Base-by-base conservation (phyloP, 768 basidiomycete species). In the Mycena metata region DNA sequence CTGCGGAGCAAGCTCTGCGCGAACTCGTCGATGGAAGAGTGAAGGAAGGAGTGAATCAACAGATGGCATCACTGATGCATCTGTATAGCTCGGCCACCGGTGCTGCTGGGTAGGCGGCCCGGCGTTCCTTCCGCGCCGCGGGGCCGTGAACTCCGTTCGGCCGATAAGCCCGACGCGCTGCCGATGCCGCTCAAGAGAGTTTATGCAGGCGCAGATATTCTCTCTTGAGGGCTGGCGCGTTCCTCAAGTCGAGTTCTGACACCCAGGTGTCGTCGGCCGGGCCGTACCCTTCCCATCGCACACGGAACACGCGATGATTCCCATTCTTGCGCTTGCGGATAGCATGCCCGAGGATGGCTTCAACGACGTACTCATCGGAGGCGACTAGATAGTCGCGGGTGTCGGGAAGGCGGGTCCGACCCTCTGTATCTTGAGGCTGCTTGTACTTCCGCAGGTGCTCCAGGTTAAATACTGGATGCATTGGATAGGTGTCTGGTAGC, bases 371-470 rank as follows among this genome's bases (percentile, higher is more conserved):
- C n/a, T n/a, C n/a, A 12, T 17, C n/a, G n/a, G n/a, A n/a, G n/a
- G n/a, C n/a, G n/a, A n/a, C n/a, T n/a, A 59, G 43, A 19, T 59
- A 59, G 30, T 59, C 57, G 6, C 47, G 59, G 0, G 59, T 60
- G 3, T 46, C 26, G n/a, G 64, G 56, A 1, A 56, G 26, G 11
- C n/a, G 56, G 49, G 8, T 47, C 33, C 7, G 63, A 70, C 1
- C 2, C 5, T n/a, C n/a, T n/a, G n/a, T n/a, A n/a, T n/a, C n/a
- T n/a, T n/a, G n/a, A n/a, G n/a, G n/a, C n/a, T n/a, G n/a, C 17
- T 39, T n/a, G 47, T 72, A 72, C 26, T 60, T 57, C 10, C 42
- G 10, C 3, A 72, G 68, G 49, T 72, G 71, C n/a, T 52, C 56
- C 30, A 67, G 26, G 46, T 65, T 66, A 39, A 70, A 59, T 13